These are phyloP conservation scores for Boletus rubescentipes DNA, from an alignment of 768 basidiomycete genomes.

Conservation along the genomic window DNA sequence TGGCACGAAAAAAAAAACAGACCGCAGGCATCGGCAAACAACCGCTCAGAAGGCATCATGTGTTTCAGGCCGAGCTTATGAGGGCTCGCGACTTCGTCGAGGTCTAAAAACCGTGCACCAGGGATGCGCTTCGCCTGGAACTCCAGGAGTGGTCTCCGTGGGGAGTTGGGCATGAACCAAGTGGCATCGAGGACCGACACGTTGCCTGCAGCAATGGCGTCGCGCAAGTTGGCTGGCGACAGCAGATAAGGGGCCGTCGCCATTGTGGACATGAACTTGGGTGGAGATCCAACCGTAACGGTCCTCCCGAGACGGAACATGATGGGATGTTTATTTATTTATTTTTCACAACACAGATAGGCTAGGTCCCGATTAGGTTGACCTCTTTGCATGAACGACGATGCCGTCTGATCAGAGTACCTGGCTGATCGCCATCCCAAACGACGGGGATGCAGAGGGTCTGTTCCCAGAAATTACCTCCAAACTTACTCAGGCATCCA, in stretches of 20 bases:
- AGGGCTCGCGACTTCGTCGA: conserved; percentile 73
- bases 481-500: conserved; percentile 61
- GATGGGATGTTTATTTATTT: conserved; percentile 16
- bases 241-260: conserved; percentile 47
- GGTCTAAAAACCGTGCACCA: conserved; percentile 69
- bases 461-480: conserved; percentile 61
- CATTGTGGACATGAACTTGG: conserved; percentile 40
- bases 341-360: background rate
- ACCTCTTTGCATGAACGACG: conserved; percentile 1
- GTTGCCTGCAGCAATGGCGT: conserved; percentile 34
- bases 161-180: conserved; percentile 93
- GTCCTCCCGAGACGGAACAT: conserved; percentile 11
- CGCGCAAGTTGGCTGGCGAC: conserved; percentile 48
- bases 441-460: conserved; percentile 82
- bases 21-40: conserved; percentile 83
- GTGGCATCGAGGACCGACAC: conserved; percentile 65
- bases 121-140: conserved; percentile 68
- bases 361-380: conserved; percentile 16
- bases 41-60: conserved; percentile 80
- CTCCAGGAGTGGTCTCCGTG: conserved; percentile 69
- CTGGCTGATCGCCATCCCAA: conserved; percentile 87
- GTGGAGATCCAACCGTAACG: background rate
- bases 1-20: conserved; percentile 29
- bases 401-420: conserved; percentile 98
- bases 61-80: conserved; percentile 85